Evolutionary conservation across 106 monocot genomes (phyloP), one percentile per base, ranked within the genome.

Genomic region (Triglochin maritima): DNA sequence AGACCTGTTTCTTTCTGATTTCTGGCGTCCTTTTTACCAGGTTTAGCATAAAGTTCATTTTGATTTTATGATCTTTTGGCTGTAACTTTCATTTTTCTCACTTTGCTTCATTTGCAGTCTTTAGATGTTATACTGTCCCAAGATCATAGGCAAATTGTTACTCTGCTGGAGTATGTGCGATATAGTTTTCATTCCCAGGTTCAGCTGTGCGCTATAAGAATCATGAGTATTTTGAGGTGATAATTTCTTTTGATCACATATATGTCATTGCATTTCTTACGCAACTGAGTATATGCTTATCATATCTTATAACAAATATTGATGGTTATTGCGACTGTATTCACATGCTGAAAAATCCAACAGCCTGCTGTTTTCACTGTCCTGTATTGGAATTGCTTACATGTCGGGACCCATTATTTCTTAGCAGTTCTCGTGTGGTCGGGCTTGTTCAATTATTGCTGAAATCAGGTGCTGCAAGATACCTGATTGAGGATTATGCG

Each of bases 11-110:
- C 86, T 96, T 66, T 81, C 91, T 76, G 96, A 91, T 71, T 79
- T 68, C 61, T 96, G 87, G 86, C 81, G 96, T 41, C 96, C 96
- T 49, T 65, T 96, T 49, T 96, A 88, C 71, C 90, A 96, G 91
- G 96, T 96, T 63, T 4, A 65, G 29, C 50, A 56, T 49, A 11
- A 44, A 53, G 9, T 15, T 49, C 57, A 45, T 4, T 54, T 57
- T 50, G 54, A 6, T 49, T 7, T 50, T 29, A 59, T 43, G 5
- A 29, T 17, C 9, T 50, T 63, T 0, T 8, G 17, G 9, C 51
- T 11, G 41, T 1, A 0, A 63, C 10, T 63, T 9, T 66, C n/a
- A 16, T 15, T 68, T 14, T 59, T 60, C 47, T 73, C 52, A 54
- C 52, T 74, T 14, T 62, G 5, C 6, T 48, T 48, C 65, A 17